Conservation (phyloP, 345 rosid species). For the Stellera chamaejasme region DNA sequence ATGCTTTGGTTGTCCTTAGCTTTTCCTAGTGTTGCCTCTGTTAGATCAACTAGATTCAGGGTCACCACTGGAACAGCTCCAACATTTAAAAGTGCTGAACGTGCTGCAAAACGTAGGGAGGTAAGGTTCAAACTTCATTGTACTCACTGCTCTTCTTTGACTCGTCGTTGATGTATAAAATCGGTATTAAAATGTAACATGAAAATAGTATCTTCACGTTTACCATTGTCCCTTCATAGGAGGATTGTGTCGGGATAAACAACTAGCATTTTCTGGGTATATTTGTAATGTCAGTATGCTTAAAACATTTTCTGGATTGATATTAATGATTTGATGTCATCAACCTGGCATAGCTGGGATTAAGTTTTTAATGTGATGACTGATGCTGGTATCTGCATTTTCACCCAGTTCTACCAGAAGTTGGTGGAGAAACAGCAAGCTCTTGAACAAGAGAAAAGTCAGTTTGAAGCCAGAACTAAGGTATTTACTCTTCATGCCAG, state of each 20-base stretch:
- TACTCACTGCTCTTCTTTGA: not conserved
- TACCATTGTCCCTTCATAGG: too few relatives aligned
- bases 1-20: slow-evolving; percentile 47
- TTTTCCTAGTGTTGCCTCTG: slow-evolving; percentile 57
- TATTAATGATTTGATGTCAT: too few relatives aligned
- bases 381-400: slow-evolving; percentile 9
- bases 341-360: too few relatives aligned
- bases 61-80: slow-evolving; percentile 90
- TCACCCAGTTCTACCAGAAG: slow-evolving; percentile 63
- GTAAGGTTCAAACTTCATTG: slow-evolving; percentile 16
- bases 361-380: slow-evolving; percentile 1
- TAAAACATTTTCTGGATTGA: too few relatives aligned
- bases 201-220: too few relatives aligned
- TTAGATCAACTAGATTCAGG: slow-evolving; percentile 49
- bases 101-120: slow-evolving; percentile 92
- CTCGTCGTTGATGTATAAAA: slow-evolving; percentile 1
- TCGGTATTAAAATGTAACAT: slow-evolving; percentile 8
- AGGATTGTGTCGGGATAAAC: too few relatives aligned
- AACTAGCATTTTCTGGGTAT: too few relatives aligned
- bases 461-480: slow-evolving; percentile 74
- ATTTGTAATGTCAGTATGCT: too few relatives aligned
- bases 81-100: slow-evolving; percentile 60
- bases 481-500: slow-evolving; percentile 17
- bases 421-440: slow-evolving; percentile 80
- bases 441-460: slow-evolving; percentile 65